A percentile compares a stretch with the other conserved stretches of the same genome.
phyloP scores from a whole-genome alignment of 2,329 filamentous ascomycete genomes.

The Neofusicoccum laricinum region DNA sequence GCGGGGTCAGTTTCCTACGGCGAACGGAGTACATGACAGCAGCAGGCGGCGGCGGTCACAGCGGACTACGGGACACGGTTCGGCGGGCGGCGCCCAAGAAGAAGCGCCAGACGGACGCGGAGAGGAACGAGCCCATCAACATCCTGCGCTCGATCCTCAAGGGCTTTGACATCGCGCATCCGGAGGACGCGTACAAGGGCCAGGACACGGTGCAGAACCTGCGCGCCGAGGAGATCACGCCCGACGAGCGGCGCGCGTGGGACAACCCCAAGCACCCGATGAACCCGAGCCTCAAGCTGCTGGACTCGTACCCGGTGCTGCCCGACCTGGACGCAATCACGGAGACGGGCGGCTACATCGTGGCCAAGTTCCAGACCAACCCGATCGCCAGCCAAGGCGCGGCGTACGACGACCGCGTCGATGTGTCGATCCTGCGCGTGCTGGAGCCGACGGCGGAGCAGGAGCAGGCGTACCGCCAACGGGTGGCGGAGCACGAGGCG shows the following conservation, averaged over 20 bases:
- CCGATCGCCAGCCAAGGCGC: constrained; percentile 47
- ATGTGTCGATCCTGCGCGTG: constrained; percentile 53
- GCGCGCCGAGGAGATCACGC: constrained; percentile 52
- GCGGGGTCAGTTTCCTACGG: constrained; percentile 87
- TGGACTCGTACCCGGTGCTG: constrained; percentile 59
- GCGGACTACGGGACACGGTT: constrained; percentile 32
- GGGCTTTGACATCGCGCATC: constrained; percentile 64
- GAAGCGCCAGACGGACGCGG: constrained; percentile 29
- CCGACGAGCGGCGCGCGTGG: constrained; percentile 59
- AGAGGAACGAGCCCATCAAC: constrained; percentile 58
- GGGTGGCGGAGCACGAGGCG: constrained; percentile 36
- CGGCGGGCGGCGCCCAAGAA: constrained; percentile 41
- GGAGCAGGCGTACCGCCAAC: constrained; percentile 27
- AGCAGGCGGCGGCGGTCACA: constrained; percentile 40
- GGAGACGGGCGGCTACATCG: constrained; percentile 56
- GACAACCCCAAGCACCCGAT: constrained; percentile 57
- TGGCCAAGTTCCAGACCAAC: constrained; percentile 61
- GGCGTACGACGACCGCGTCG: constrained; percentile 58
- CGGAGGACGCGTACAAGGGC: constrained; percentile 63
- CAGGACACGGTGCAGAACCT: constrained; percentile 58
- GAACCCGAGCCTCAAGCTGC: constrained; percentile 54
- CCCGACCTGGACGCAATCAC: constrained; percentile 61
- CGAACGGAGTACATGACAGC: constrained; percentile 91
- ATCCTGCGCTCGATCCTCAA: constrained; percentile 61
- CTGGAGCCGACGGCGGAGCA: constrained; percentile 50